A percentile compares a stretch with the other conserved stretches of the same genome.
phyloP scores from a whole-genome alignment of 2,329 filamentous ascomycete genomes.

The Sclerotiophoma versabilis region DNA sequence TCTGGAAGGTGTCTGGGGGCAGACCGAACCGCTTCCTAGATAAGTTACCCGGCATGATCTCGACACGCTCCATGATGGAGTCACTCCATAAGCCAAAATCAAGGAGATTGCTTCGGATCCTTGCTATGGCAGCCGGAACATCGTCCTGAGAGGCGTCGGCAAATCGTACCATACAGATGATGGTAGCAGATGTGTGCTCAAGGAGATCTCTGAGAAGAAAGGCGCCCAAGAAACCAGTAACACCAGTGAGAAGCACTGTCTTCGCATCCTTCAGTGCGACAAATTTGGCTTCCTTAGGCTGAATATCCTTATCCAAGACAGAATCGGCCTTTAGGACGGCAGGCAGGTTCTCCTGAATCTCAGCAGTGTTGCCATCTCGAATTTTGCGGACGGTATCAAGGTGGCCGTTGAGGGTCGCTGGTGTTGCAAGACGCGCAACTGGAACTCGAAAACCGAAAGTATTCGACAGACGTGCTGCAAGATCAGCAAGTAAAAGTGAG shows the following conservation, averaged over 20 bases:
- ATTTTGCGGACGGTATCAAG: conserved; percentile 73
- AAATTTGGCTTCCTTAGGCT: conserved; percentile 61
- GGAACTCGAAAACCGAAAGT: conserved; percentile 77
- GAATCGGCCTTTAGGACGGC: conserved; percentile 72
- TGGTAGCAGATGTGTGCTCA: conserved; percentile 70
- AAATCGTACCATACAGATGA: conserved; percentile 77
- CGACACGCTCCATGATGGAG: conserved; percentile 77
- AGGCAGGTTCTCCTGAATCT: conserved; percentile 77
- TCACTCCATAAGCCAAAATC: conserved; percentile 81
- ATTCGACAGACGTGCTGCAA: conserved; percentile 73
- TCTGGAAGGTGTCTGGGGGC: conserved; percentile 68
- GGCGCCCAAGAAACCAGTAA: conserved; percentile 77
- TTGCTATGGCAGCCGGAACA: conserved; percentile 71
- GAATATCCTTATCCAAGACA: conserved; percentile 72
- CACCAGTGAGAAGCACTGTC: conserved; percentile 75
- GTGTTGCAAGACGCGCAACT: conserved; percentile 73
- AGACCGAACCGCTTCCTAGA: conserved; percentile 73
- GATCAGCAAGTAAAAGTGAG: conserved; percentile 77
- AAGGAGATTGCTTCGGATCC: conserved; percentile 77
- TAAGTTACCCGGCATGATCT: conserved; percentile 77
- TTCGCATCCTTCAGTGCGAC: conserved; percentile 69
- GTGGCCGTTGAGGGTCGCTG: conserved; percentile 75
- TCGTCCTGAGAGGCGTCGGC: conserved; percentile 70
- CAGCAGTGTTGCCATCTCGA: conserved; percentile 74
- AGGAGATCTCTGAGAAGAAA: conserved; percentile 75